These are phyloP conservation scores for Malassezia furfur DNA, from an alignment of 1,284 basidiomycete genomes.

Conservation along the genomic window DNA sequence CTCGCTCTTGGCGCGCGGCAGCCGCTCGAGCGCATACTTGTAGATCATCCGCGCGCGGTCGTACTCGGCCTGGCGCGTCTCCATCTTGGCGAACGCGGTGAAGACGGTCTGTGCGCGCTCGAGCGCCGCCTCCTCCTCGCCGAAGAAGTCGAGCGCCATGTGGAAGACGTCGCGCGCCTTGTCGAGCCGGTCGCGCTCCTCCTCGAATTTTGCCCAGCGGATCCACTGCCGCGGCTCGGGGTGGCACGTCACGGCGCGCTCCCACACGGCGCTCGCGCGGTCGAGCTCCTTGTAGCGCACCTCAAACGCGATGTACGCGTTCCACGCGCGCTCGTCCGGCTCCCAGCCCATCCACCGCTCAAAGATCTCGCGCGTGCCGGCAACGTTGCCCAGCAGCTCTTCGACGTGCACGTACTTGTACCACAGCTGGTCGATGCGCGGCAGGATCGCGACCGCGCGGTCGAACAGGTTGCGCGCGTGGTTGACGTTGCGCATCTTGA, in stretches of 20 bases:
- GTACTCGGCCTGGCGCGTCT: constrained; percentile 86
- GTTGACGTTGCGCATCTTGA: constrained; percentile 91
- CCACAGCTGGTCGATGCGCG: constrained; percentile 77
- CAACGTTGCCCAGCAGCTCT: constrained; percentile 87
- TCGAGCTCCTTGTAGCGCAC: constrained; percentile 84
- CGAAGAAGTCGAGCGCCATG: constrained; percentile 90
- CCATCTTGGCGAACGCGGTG: constrained; percentile 94
- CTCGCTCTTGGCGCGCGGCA: constrained; percentile 80
- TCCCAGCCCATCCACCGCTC: constrained; percentile 99
- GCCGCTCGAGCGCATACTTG: constrained; percentile 84
- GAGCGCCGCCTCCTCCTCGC: constrained; percentile 90
- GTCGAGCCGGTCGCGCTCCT: constrained; percentile 67
- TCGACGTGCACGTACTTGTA: constrained; percentile 99
- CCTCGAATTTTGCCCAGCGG: constrained; percentile 91
- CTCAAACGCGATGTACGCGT: constrained; percentile 93
- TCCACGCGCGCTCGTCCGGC: constrained; percentile 98
- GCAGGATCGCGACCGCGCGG: constrained; percentile 86
- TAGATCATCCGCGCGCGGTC: constrained; percentile 94
- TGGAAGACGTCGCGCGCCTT: constrained; percentile 93
- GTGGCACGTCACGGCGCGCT: constrained; percentile 82
- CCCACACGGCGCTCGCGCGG: constrained; percentile 82
- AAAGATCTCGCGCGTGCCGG: constrained; percentile 90
- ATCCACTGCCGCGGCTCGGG: constrained; percentile 94
- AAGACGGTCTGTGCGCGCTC: constrained; percentile 96
- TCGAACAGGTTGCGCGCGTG: constrained; percentile 95